phyloP scores from a whole-genome alignment of 1,284 basidiomycete genomes.

The Testicularia cyperi region DNA sequence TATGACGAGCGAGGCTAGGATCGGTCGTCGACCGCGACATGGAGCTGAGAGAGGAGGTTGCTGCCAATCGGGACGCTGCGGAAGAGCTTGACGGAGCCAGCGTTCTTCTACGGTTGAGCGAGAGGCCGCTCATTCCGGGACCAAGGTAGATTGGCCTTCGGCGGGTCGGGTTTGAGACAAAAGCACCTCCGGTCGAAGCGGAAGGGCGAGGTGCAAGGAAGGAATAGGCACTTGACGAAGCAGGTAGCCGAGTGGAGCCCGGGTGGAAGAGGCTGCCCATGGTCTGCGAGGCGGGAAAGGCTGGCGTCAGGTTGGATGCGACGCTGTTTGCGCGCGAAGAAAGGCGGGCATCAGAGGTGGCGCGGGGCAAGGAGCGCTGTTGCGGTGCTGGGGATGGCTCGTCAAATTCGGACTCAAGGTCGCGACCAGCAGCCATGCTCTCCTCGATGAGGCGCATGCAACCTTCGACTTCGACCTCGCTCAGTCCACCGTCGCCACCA shows the following conservation, averaged over 20 bases:
- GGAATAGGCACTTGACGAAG: conserved; percentile 27
- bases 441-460: conserved; percentile 46
- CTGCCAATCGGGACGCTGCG: conserved; percentile 5
- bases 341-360: not conserved
- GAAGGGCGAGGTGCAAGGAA: conserved; percentile 31
- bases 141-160: conserved; percentile 35
- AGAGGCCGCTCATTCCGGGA: conserved; percentile 38
- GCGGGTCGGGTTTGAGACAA: conserved; percentile 3
- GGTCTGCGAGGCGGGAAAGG: conserved; percentile 19
- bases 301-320: conserved; percentile 16
- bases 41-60: not conserved
- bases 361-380: conserved; percentile 2
- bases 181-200: conserved; percentile 1
- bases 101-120: conserved; percentile 20
- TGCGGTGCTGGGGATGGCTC: conserved; percentile 1
- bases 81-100: conserved; percentile 20
- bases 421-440: conserved; percentile 31
- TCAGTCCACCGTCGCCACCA: conserved; percentile 28
- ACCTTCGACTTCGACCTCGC: conserved; percentile 47
- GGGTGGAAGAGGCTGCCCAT: conserved; percentile 31
- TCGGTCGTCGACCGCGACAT: conserved; percentile 29
- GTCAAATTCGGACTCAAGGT: conserved; percentile 29
- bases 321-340: conserved; percentile 31
- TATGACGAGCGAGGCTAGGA: conserved; percentile 13
- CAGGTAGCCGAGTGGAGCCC: conserved; percentile 10